Conservation (phyloP, 306 rosid species). For the Trifolium dubium region DNA sequence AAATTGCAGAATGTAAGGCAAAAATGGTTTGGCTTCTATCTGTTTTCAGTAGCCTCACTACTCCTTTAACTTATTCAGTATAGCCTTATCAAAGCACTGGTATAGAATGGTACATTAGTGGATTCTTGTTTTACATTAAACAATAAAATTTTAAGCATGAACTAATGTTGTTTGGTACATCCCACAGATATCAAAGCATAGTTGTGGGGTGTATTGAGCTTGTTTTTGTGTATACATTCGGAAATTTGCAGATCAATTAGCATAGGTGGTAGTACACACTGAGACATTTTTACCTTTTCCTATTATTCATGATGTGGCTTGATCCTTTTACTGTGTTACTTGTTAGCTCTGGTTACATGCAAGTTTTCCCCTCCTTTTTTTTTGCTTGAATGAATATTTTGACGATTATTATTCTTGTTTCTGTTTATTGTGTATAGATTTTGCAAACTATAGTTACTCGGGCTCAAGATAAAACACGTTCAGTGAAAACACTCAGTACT, state of each 20-base stretch:
- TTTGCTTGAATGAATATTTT: conserved; percentile 27
- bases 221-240: not conserved
- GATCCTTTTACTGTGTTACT: not conserved
- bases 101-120: not conserved
- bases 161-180: not conserved
- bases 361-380: not conserved
- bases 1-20: conserved; percentile 1
- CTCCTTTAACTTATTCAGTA: too few relatives aligned
- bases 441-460: conserved; percentile 90
- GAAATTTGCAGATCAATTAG: conserved; percentile 11
- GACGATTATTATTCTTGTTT: conserved; percentile 27
- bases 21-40: conserved; percentile 8
- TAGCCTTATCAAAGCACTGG: too few relatives aligned
- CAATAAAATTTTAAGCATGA: not conserved
- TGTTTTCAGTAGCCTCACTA: not conserved
- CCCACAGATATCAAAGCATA: not conserved
- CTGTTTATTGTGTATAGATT: conserved; percentile 55
- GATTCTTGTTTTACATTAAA: conserved; percentile 10
- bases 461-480: conserved; percentile 76
- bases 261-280: not conserved
- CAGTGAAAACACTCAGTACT: conserved; percentile 79
- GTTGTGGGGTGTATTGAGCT: not conserved
- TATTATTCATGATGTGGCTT: conserved; percentile 19
- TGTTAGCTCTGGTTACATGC: not conserved
- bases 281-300: conserved; percentile 17